These are phyloP conservation scores for Paramecium pentaurelia DNA, from an alignment of 73 alveolate species.

Conservation along the genomic window DNA sequence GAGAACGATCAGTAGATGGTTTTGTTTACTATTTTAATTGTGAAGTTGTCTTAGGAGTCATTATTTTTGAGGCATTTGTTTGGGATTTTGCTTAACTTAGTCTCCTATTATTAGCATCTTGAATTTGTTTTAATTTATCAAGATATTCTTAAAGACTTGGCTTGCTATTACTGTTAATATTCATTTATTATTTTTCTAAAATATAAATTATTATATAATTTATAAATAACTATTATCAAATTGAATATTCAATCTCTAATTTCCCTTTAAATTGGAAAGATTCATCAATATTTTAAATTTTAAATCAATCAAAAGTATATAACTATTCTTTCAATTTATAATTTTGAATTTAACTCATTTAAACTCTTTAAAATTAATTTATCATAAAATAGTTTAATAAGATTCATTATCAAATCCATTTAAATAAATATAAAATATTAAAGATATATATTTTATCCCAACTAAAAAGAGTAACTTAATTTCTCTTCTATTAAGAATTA, in stretches of 20 bases:
- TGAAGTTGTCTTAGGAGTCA: not conserved
- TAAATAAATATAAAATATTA: too few relatives aligned
- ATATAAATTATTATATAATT: not conserved
- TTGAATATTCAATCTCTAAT: not conserved
- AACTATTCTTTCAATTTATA: too few relatives aligned
- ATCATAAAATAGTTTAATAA: not conserved
- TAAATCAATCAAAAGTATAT: not conserved
- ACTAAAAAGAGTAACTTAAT: too few relatives aligned
- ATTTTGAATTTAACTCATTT: too few relatives aligned
- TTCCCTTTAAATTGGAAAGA: not conserved
- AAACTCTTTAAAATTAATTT: too few relatives aligned
- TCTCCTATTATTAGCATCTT: constrained; percentile 5
- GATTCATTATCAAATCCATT: not conserved
- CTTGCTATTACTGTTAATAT: constrained; percentile 18
- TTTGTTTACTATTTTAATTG: not conserved
- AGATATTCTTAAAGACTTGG: constrained; percentile 7
- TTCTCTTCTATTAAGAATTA: too few relatives aligned
- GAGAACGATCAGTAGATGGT: constrained; percentile 32
- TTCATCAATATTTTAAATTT: not conserved
- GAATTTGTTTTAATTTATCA: constrained; percentile 26
- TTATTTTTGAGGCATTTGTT: not conserved
- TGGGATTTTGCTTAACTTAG: not conserved
- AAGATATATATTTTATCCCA: not conserved
- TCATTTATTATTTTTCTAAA: not conserved
- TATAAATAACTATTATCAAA: not conserved